These are phyloP conservation scores for Rhododendron molle DNA, from an alignment of 148 eudicot species.

Conservation along the genomic window DNA sequence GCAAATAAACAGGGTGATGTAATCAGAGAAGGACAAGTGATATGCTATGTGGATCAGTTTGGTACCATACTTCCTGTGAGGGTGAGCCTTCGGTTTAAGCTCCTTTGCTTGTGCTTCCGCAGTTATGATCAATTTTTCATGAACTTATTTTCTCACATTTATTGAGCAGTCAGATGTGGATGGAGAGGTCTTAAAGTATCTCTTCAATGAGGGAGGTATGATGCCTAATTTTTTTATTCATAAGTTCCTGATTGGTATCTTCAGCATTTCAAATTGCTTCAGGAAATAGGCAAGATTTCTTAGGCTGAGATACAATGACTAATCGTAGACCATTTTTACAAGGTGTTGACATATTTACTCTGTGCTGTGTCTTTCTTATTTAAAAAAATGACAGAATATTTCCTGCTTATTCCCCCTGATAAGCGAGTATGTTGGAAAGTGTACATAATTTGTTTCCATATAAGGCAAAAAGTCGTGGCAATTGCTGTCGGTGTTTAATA, in stretches of 20 bases:
- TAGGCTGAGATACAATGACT: background rate
- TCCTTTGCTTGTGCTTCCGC: background rate
- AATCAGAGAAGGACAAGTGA: slow-evolving; percentile 80
- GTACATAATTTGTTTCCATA: background rate
- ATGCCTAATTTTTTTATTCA: background rate
- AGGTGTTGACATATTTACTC: background rate
- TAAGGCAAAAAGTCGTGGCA: background rate
- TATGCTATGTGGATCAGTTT: slow-evolving; percentile 85
- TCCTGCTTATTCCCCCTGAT: slow-evolving; percentile 1
- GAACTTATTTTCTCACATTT: slow-evolving; percentile 3
- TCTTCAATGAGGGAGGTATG: slow-evolving; percentile 72
- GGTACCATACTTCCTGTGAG: slow-evolving; percentile 73
- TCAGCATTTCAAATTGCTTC: background rate
- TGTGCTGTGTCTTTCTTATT: background rate
- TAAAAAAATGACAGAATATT: background rate
- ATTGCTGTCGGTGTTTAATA: background rate
- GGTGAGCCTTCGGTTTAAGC: slow-evolving; percentile 38
- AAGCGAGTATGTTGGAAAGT: background rate
- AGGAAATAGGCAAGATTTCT: background rate
- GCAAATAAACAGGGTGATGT: slow-evolving; percentile 59
- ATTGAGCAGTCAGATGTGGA: slow-evolving; percentile 76
- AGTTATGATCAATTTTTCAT: background rate
- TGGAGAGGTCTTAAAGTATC: slow-evolving; percentile 78
- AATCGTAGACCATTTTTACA: background rate
- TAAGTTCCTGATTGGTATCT: background rate